Conservation (phyloP, 306 rosid genomes). For the Acacia crassicarpa region DNA sequence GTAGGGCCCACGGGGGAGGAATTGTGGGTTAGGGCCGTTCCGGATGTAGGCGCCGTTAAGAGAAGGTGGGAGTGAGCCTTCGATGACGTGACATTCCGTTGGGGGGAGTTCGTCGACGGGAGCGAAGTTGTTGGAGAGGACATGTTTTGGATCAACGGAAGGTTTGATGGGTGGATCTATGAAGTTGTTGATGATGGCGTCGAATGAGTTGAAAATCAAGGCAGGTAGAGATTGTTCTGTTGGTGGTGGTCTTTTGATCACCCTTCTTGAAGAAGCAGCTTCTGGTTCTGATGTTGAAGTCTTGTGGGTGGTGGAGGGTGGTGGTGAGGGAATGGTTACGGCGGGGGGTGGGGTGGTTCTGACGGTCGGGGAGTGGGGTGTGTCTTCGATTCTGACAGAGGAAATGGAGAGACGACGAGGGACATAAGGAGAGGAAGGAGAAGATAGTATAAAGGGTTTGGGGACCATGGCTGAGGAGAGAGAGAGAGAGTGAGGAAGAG, state of each 20-base stretch:
- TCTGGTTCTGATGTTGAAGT: not conserved
- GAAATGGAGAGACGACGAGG: constrained; percentile 32
- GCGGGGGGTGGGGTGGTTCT: not conserved
- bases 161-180: constrained; percentile 75
- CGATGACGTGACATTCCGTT: constrained; percentile 50
- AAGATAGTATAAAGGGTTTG: constrained; percentile 30
- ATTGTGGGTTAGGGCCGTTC: constrained; percentile 93
- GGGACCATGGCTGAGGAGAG: constrained; percentile 23
- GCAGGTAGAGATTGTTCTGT: constrained; percentile 27
- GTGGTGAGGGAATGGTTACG: not conserved
- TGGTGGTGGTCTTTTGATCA: not conserved
- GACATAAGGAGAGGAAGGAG: constrained; percentile 12
- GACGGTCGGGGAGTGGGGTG: constrained; percentile 17
- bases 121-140: constrained; percentile 66
- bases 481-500: not conserved
- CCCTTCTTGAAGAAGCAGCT: not conserved
- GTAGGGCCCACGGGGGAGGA: constrained; percentile 89
- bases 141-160: constrained; percentile 58
- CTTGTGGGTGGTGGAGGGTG: constrained; percentile 10
- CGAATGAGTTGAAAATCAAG: constrained; percentile 56
- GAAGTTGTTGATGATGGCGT: constrained; percentile 71
- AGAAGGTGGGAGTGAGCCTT: constrained; percentile 60
- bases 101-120: constrained; percentile 85
- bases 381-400: constrained; percentile 44
- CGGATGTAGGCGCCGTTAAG: constrained; percentile 83